Conservation (phyloP, 2,329 filamentous ascomycete genomes). For the Escovopsis sp. region DNA sequence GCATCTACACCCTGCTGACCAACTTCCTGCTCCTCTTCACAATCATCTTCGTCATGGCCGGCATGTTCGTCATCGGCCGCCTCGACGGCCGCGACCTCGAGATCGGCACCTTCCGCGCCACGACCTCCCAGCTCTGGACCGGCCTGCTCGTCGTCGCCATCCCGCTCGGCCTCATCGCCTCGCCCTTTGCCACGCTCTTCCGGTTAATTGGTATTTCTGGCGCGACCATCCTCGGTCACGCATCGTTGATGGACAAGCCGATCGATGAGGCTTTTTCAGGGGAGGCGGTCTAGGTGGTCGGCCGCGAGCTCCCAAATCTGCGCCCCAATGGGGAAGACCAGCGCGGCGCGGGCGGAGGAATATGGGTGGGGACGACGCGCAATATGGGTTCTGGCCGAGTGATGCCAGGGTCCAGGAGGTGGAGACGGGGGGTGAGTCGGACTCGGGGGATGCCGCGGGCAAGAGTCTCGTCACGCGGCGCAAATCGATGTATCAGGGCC, state of each 20-base stretch:
- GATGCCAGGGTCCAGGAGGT: conserved; percentile 48
- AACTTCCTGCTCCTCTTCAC: conserved; percentile 81
- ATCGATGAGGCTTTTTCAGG: conserved; percentile 99
- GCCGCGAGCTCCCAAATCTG: conserved; percentile 93
- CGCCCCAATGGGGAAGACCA: conserved; percentile 99
- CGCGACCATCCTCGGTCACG: conserved; percentile 88
- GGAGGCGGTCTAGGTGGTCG: conserved; percentile 99
- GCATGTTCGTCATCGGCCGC: conserved; percentile 85
- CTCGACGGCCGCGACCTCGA: conserved; percentile 81
- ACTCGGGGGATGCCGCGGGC: conserved; percentile 34
- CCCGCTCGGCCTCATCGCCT: conserved; percentile 72
- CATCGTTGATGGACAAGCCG: conserved; percentile 90
- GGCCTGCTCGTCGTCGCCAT: conserved; percentile 69
- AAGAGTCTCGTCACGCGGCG: conserved; percentile 16
- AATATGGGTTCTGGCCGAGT: conserved; percentile 21
- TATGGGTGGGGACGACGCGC: conserved; percentile 33
- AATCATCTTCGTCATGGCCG: conserved; percentile 72
- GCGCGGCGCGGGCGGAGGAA: conserved; percentile 68
- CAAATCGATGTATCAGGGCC: conserved; percentile 16
- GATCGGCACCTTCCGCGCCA: conserved; percentile 67
- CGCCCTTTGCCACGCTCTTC: conserved; percentile 69
- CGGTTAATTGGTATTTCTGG: conserved; percentile 95
- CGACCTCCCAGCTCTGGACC: conserved; percentile 88
- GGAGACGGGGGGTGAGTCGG: conserved; percentile 43
- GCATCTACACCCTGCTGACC: conserved; percentile 86